phyloP scores from a whole-genome alignment of 2,329 filamentous ascomycete species.

The Fusarium abutilonis region DNA sequence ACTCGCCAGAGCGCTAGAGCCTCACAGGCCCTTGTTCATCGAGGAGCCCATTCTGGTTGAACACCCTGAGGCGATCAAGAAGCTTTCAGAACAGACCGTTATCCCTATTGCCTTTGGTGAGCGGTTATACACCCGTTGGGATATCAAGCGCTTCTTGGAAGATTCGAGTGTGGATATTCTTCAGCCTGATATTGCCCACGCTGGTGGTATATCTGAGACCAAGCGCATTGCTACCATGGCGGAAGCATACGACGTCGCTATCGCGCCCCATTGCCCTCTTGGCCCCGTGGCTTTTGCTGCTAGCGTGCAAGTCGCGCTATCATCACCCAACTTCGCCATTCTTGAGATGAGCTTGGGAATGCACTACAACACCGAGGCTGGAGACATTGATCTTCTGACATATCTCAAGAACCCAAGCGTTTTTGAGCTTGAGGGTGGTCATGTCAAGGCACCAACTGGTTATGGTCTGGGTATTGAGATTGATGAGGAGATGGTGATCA shows the following conservation, averaged over 20 bases:
- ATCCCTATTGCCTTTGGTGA: slow-evolving; percentile 78
- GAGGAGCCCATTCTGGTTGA: slow-evolving; percentile 79
- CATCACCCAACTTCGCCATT: slow-evolving; percentile 73
- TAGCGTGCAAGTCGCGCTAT: slow-evolving; percentile 71
- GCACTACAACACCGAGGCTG: slow-evolving; percentile 76
- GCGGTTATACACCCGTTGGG: slow-evolving; percentile 76
- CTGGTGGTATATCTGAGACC: slow-evolving; percentile 77
- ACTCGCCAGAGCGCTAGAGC: slow-evolving; percentile 72
- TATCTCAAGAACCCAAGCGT: slow-evolving; percentile 73
- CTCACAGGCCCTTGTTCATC: slow-evolving; percentile 76
- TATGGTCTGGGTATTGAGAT: slow-evolving; percentile 75
- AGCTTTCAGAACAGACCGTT: slow-evolving; percentile 46
- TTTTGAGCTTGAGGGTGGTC: slow-evolving; percentile 73
- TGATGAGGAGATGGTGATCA: slow-evolving; percentile 73
- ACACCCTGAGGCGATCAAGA: slow-evolving; percentile 69
- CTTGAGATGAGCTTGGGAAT: slow-evolving; percentile 84
- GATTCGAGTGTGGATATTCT: slow-evolving; percentile 74
- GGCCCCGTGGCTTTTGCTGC: slow-evolving; percentile 79
- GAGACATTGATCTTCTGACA: slow-evolving; percentile 70
- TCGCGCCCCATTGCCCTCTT: slow-evolving; percentile 78
- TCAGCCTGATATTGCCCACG: slow-evolving; percentile 77
- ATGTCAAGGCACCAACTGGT: slow-evolving; percentile 67
- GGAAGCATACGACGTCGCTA: slow-evolving; percentile 76
- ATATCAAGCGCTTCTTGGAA: slow-evolving; percentile 77
- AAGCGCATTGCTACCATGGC: slow-evolving; percentile 75